A percentile compares a stretch with the other conserved stretches of the same genome.
Conservation (phyloP, 139 green algal species). For the Chlorella ohadii region DNA sequence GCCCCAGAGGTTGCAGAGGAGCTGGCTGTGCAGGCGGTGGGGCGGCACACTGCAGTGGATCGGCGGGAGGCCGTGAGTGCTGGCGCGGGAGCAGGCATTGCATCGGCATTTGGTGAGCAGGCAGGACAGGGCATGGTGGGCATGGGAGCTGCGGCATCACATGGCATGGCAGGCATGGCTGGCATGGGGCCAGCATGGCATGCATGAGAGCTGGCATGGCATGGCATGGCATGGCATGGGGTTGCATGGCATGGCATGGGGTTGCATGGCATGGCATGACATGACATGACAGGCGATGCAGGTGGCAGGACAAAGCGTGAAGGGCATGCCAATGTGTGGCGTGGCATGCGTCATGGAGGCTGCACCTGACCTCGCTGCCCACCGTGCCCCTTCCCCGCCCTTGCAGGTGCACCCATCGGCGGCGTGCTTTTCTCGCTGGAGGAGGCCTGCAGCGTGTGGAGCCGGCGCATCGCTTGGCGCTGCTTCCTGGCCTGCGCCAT, state of each 20-base stretch:
- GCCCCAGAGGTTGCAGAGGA: neutral
- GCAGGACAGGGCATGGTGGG: neutral
- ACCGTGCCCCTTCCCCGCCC: neutral
- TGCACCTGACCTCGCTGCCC: neutral
- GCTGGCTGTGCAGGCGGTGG: neutral
- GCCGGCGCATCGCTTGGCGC: slow-evolving; percentile 47
- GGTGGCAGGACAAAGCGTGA: no score
- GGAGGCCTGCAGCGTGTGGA: slow-evolving; percentile 82
- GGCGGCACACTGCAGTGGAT: neutral
- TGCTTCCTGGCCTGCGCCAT: slow-evolving; percentile 10
- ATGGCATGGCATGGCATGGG: no score
- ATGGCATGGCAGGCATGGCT: neutral
- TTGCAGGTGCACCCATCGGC: slow-evolving; percentile 78
- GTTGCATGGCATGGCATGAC: no score
- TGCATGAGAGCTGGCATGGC: no score
- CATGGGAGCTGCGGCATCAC: neutral
- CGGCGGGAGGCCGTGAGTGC: slow-evolving; percentile 87
- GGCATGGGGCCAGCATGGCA: no score
- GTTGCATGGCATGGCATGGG: no score
- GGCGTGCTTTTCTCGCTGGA: slow-evolving; percentile 93
- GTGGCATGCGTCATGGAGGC: no score
- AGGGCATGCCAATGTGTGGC: no score
- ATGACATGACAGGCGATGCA: no score
- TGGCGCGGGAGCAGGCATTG: slow-evolving; percentile 83
- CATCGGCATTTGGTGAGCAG: slow-evolving; percentile 74